phyloP scores from a whole-genome alignment of 1,284 basidiomycete species.

The Anthracocystis panici-leucophaei region DNA sequence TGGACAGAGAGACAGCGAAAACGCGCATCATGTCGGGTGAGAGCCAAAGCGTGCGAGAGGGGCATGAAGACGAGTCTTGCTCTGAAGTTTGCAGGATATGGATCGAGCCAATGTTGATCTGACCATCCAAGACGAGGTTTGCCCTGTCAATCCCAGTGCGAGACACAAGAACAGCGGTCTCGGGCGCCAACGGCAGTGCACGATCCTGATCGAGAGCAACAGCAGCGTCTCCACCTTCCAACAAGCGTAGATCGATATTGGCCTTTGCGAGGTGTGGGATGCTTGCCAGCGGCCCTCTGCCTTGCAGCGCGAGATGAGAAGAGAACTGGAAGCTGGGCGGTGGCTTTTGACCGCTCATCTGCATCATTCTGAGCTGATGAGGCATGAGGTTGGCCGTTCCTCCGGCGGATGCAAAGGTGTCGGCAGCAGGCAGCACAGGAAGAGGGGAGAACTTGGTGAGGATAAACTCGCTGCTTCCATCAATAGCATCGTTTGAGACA shows the following conservation, averaged over 20 bases:
- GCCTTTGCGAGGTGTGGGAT: slow-evolving; percentile 20
- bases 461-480: slow-evolving; percentile 23
- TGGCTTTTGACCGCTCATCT: slow-evolving; percentile 48
- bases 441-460: slow-evolving; percentile 31
- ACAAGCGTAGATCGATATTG: slow-evolving; percentile 23
- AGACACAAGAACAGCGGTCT: slow-evolving; percentile 31
- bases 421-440: slow-evolving; percentile 27
- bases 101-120: slow-evolving; percentile 22
- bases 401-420: slow-evolving; percentile 30
- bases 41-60: slow-evolving; percentile 11
- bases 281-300: slow-evolving; percentile 23
- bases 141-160: background rate
- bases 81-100: slow-evolving; percentile 1
- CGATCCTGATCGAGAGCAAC: slow-evolving; percentile 14
- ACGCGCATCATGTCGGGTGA: slow-evolving; percentile 22
- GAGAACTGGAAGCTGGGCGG: slow-evolving; percentile 32
- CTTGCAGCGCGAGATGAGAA: slow-evolving; percentile 30
- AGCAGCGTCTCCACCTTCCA: slow-evolving; percentile 24
- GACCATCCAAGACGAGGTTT: slow-evolving; percentile 38
- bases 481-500: background rate
- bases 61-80: background rate
- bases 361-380: slow-evolving; percentile 52
- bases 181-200: slow-evolving; percentile 26
- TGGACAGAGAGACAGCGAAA: background rate
- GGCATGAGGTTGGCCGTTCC: slow-evolving; percentile 41